Evolutionary conservation across 148 eudicot genomes (phyloP).

Genomic region (Polygonum maritimum): DNA sequence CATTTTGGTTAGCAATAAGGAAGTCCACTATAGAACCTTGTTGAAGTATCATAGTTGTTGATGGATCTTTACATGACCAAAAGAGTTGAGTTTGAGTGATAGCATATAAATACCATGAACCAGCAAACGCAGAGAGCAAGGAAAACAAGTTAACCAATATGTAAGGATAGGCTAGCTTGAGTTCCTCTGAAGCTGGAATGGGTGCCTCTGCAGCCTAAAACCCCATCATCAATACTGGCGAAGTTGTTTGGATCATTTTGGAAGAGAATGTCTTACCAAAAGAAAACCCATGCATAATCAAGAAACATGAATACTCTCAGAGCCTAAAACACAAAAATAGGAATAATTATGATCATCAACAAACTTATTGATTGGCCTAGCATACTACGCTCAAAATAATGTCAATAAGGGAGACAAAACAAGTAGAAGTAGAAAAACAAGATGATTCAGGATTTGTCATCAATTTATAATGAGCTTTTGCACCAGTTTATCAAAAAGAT

Average conservation of each 20-base stretch:
- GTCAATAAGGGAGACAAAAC: slow-evolving; percentile 10
- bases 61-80: slow-evolving; percentile 44
- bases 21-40: slow-evolving; percentile 29
- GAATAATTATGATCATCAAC: neutral
- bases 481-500: slow-evolving; percentile 45
- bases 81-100: neutral
- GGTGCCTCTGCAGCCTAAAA: slow-evolving; percentile 81
- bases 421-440: neutral
- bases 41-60: slow-evolving; percentile 78
- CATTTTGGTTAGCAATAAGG: slow-evolving; percentile 38
- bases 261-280: slow-evolving; percentile 84
- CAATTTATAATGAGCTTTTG: neutral
- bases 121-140: neutral
- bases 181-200: slow-evolving; percentile 88
- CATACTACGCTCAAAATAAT: slow-evolving; percentile 90
- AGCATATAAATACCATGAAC: neutral
- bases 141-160: slow-evolving; percentile 43
- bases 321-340: neutral
- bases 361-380: slow-evolving; percentile 81
- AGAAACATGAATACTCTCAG: neutral
- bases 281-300: slow-evolving; percentile 60
- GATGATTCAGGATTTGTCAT: neutral
- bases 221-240: slow-evolving; percentile 85
- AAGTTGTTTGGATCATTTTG: slow-evolving; percentile 73
- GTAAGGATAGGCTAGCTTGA: slow-evolving; percentile 80